phyloP scores from a whole-genome alignment of 148 eudicot genomes.

The Persicaria maculosa region DNA sequence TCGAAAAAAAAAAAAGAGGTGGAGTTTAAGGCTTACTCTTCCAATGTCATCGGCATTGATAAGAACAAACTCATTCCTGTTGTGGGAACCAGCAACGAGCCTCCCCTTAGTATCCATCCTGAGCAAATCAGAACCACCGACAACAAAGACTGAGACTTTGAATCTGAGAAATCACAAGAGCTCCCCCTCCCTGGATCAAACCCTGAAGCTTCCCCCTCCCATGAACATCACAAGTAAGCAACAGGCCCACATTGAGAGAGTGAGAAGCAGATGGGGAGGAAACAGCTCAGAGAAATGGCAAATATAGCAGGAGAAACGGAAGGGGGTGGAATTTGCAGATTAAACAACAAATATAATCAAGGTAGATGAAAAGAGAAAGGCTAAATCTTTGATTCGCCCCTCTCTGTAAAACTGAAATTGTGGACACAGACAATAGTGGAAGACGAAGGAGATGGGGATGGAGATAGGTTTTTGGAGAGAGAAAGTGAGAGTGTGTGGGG shows the following conservation, averaged over 20 bases:
- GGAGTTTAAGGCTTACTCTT: conserved; percentile 28
- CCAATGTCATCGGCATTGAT: conserved; percentile 82
- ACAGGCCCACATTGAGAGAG: conserved; percentile 30
- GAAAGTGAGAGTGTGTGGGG: conserved; percentile 1
- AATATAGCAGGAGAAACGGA: background rate
- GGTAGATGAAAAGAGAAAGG: conserved; percentile 4
- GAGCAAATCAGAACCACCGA: conserved; percentile 10
- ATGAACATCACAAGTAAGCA: conserved; percentile 22
- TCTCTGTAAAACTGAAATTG: conserved; percentile 4
- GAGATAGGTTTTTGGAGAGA: background rate
- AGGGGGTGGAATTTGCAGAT: background rate
- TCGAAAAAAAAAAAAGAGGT: background rate
- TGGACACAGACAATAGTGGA: conserved; percentile 7
- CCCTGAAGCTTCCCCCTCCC: conserved; percentile 18
- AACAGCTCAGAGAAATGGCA: conserved; percentile 2
- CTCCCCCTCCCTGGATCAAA: conserved; percentile 1
- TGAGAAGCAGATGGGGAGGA: background rate
- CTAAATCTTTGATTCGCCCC: background rate
- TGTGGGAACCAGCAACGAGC: conserved; percentile 69
- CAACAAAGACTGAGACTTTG: conserved; percentile 12
- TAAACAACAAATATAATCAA: background rate
- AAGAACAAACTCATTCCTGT: conserved; percentile 63
- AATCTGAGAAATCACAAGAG: conserved; percentile 7
- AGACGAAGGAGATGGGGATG: background rate
- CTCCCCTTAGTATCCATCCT: conserved; percentile 60